Base-by-base conservation (phyloP, 73 alveolate species). In the Uronychia binucleata region DNA sequence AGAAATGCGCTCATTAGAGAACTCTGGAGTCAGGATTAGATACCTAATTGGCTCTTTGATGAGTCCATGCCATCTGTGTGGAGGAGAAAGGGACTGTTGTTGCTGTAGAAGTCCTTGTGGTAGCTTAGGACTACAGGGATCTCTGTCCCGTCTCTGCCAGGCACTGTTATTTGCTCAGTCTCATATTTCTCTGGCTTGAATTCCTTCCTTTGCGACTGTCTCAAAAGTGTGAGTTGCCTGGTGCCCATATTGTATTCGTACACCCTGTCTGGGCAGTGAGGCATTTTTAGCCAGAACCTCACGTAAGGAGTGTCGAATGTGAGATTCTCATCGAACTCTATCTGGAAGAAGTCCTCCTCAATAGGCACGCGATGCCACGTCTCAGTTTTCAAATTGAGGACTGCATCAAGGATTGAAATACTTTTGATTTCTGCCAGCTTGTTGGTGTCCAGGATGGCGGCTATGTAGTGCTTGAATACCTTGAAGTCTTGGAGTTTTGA, bases 51-150 rank as follows among this genome's bases (percentile, higher is more conserved):
- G 27, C 30, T 5, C 60, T 84, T 89, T 0, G 59, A 11, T 14
- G 90, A 78, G 0, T 84, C 34, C 35, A 84, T 78, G 8, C 95
- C 95, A 1, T 76, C 31, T 8, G 92, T 83, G 34, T 86, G 84
- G 76, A 89, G 27, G 35, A 89, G 46, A 90, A 90, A 83, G 57
- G 95, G 92, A 79, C 89, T 78, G 58, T 58, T 74, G n/a, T 84
- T 89, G 59, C 30, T 83, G 79, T 76, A 84, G 67, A 27, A 77
- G 0, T 60, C 30, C 27, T 46, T 78, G 80, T 89, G 82, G 77
- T 89, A 84, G 46, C 79, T 77, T 75, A 89, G 57, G 0, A 89
- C 81, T 31, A 89, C 33, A 1, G 95, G 91, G 31, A 84, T 75
- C 57, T 79, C 90, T 11, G 26, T n/a, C 19, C 89, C 89, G 27